phyloP scores from a whole-genome alignment of 257 asterid species.

The Buddleja alternifolia region DNA sequence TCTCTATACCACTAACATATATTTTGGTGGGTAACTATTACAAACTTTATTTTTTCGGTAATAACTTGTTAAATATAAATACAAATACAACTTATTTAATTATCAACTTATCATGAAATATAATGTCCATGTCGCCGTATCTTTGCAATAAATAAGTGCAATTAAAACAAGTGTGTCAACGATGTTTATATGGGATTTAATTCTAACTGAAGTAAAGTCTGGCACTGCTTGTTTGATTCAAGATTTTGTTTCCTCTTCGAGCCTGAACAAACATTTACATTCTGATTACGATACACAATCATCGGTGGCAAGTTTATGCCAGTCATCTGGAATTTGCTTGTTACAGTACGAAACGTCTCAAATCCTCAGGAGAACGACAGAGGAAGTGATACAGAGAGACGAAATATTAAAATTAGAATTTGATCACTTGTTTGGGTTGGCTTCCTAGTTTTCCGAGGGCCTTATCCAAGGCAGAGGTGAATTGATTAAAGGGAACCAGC shows the following conservation, averaged over 20 bases:
- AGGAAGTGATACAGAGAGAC: neutral
- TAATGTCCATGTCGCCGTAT: too few species aligned
- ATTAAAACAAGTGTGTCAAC: too few species aligned
- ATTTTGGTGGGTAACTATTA: too few species aligned
- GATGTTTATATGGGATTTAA: too few species aligned
- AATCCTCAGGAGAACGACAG: neutral
- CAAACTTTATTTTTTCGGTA: too few species aligned
- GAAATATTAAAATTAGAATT: slow-evolving; percentile 42
- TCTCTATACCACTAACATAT: too few species aligned
- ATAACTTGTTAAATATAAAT: too few species aligned
- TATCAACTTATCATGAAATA: too few species aligned
- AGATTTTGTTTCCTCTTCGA: neutral
- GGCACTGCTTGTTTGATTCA: neutral
- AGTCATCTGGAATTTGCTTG: neutral
- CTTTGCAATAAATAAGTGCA: too few species aligned
- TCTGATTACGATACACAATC: neutral
- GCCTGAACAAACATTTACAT: too few species aligned
- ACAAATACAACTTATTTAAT: too few species aligned
- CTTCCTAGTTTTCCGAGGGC: slow-evolving; percentile 91
- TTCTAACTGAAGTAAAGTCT: too few species aligned
- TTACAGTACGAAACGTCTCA: neutral
- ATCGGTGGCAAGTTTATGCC: neutral
- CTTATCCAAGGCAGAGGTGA: slow-evolving; percentile 68
- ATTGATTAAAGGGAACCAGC: slow-evolving; percentile 68
- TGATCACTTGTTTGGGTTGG: slow-evolving; percentile 89